A percentile compares a stretch with the other conserved stretches of the same genome.
Conservation (phyloP, 352 stramenopile species). For the Phytophthora litchii region DNA sequence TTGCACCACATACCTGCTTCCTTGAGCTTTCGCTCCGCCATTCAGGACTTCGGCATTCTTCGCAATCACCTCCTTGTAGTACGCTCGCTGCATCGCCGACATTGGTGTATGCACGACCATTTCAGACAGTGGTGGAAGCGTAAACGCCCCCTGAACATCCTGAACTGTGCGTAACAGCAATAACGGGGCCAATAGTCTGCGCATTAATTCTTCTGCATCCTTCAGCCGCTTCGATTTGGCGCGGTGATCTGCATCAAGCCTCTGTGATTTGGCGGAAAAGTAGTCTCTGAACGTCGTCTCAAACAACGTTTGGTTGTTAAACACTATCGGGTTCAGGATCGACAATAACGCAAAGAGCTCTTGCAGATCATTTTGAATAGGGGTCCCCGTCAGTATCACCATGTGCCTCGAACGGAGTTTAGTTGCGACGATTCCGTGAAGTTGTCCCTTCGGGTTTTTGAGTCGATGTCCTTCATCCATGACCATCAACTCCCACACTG, state of each 20-base stretch:
- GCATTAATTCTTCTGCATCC: constrained; percentile 60
- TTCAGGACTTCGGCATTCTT: constrained; percentile 67
- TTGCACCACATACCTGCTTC: constrained; percentile 23
- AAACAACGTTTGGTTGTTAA: constrained; percentile 68
- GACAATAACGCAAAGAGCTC: constrained; percentile 85
- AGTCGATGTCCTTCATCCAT: constrained; percentile 90
- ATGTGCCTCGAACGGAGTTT: constrained; percentile 46
- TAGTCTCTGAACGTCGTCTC: constrained; percentile 55
- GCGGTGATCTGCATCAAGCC: constrained; percentile 31
- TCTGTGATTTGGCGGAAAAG: constrained; percentile 73
- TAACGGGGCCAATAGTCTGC: constrained; percentile 58
- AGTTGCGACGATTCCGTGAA: constrained; percentile 56
- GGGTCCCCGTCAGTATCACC: constrained; percentile 83
- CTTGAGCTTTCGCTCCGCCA: constrained; percentile 37
- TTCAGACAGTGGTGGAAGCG: constrained; percentile 71
- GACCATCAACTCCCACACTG: constrained; percentile 65
- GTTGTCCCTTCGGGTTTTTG: constrained; percentile 80
- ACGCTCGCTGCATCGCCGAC: constrained; percentile 79
- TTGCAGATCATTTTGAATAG: constrained; percentile 87
- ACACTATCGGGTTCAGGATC: constrained; percentile 86
- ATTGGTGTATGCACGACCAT: constrained; percentile 81
- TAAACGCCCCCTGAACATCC: constrained; percentile 76
- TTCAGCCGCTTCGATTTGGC: constrained; percentile 27
- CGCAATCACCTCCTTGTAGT: constrained; percentile 82
- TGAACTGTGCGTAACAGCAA: constrained; percentile 68